Percentiles rank a stretch among this genome's conserved stretches.
Evolutionary conservation across 192 early-diverging fungal species (phyloP).

Genomic region (Linnemannia hyalina): DNA sequence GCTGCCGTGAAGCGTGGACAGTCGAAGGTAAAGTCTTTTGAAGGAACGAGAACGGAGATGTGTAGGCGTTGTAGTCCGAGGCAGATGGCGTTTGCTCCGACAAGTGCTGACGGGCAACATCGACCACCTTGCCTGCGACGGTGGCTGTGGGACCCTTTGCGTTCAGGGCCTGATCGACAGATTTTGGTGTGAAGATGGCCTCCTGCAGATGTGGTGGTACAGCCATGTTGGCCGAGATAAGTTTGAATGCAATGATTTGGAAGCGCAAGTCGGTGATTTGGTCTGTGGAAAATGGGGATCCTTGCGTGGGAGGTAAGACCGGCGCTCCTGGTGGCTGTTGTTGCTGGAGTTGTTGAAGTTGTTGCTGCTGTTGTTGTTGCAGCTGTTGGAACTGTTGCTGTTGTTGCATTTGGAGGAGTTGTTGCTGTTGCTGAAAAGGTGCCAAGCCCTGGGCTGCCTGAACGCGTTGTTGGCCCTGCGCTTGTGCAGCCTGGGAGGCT

Average conservation of each 20-base stretch:
- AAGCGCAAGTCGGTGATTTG: conserved; percentile 79
- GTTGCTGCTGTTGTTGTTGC: conserved; percentile 55
- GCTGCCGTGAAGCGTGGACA: conserved; percentile 69
- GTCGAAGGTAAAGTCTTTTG: conserved; percentile 68
- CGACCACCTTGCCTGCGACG: conserved; percentile 65
- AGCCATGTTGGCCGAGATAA: conserved; percentile 83
- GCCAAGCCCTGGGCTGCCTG: conserved; percentile 40
- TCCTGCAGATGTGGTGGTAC: conserved; percentile 80
- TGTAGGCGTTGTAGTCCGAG: conserved; percentile 63
- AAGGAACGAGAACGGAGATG: conserved; percentile 69
- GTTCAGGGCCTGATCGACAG: conserved; percentile 57
- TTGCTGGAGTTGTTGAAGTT: conserved; percentile 54
- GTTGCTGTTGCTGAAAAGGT: conserved; percentile 51
- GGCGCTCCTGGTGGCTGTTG: conserved; percentile 47
- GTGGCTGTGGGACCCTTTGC: conserved; percentile 61
- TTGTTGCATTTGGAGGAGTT: conserved; percentile 61
- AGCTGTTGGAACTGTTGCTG: conserved; percentile 60
- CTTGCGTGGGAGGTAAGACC: conserved; percentile 17
- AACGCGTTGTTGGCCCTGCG: conserved; percentile 32
- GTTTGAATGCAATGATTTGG: conserved; percentile 90
- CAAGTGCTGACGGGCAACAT: conserved; percentile 64
- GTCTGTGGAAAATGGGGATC: conserved; percentile 64
- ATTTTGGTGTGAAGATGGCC: conserved; percentile 71
- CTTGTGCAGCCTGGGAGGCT: conserved; percentile 50
- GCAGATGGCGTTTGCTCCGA: conserved; percentile 52